Base-by-base conservation (phyloP, 495 filamentous ascomycete species). In the Hypomontagnella monticulosa region DNA sequence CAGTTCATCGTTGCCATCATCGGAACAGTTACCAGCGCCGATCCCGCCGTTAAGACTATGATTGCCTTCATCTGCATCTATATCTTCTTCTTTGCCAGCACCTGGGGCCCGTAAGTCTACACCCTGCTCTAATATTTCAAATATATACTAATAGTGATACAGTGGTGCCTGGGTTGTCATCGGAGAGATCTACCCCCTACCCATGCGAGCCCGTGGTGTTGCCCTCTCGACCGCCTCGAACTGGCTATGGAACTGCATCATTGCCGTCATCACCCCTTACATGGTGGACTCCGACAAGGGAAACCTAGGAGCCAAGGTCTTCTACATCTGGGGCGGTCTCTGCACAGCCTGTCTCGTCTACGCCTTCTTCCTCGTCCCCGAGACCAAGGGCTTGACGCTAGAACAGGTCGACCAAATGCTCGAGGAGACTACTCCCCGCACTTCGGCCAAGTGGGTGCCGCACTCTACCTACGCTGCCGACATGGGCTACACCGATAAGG, bases 331-430 rank as follows among this genome's bases (percentile, higher is more conserved):
- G 89, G 89, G 89, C 43, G 79, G 79, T 7, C 87, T 92, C 49
- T 93, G 90, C 80, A 79, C 83, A 37, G 52, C 76, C 58, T 87
- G 84, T 66, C 79, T 90, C 58, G 63, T 91, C 70, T 93, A 88
- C 80, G 85, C 89, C 50, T 93, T 89, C 83, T 89, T 91, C 84
- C 82, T 93, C 40, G 83, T 95, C 42, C 89, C 89, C 50, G 91
- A 93, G 83, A 93, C 91, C 75, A 94, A 93, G 86, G 91, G 91
- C 61, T 82, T 96, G 15, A 88, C 90, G 14, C 89, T 95, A 44
- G 92, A 96, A 80, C 91, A 96, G 75, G 89, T 96, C 70, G 92
- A 95, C 80, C 85, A 87, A 78, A 93, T 94, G 92, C 85, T 96
- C 82, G 91, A 93, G 75, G 91, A 93, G 80, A 85, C 85, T 4